Evolutionary conservation across 331 rosid genomes (phyloP).

Genomic region (Stylosanthes scabra): DNA sequence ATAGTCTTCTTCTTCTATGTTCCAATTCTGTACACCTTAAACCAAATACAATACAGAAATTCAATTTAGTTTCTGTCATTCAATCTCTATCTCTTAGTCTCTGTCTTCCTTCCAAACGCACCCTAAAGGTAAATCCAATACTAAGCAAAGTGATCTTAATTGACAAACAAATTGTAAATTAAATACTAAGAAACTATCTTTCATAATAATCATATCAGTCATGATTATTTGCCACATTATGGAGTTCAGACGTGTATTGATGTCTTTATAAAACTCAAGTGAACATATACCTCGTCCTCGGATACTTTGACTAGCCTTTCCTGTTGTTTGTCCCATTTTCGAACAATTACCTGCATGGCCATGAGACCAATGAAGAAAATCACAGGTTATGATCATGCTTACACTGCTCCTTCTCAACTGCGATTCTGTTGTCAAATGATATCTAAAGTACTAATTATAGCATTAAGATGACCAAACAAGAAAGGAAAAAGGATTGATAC

Average conservation of each 20-base stretch:
- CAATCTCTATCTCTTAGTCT: too few relatives aligned
- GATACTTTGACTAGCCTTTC: conserved; percentile 68
- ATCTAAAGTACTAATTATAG: conserved; percentile 8
- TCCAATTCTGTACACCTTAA: too few relatives aligned
- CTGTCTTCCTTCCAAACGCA: too few relatives aligned
- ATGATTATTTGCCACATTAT: conserved; percentile 17
- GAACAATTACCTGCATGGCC: conserved; percentile 68
- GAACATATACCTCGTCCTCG: conserved; percentile 49
- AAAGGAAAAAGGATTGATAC: neutral
- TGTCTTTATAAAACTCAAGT: conserved; percentile 5
- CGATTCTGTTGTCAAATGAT: conserved; percentile 27
- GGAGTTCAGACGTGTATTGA: neutral
- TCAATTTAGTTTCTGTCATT: too few relatives aligned
- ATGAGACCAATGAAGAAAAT: conserved; percentile 27
- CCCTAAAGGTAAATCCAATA: too few relatives aligned
- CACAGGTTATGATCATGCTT: conserved; percentile 7
- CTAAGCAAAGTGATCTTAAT: neutral
- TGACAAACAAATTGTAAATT: conserved; percentile 15
- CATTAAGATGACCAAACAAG: conserved; percentile 5
- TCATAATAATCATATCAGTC: conserved; percentile 2
- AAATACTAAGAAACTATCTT: neutral
- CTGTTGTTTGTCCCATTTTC: conserved; percentile 75
- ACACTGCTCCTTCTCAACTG: neutral
- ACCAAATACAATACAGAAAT: too few relatives aligned
- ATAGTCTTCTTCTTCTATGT: too few relatives aligned